Percentiles rank a stretch among this genome's conserved stretches.
phyloP scores from a whole-genome alignment of 257 asterid genomes.

The Gentiana straminea region DNA sequence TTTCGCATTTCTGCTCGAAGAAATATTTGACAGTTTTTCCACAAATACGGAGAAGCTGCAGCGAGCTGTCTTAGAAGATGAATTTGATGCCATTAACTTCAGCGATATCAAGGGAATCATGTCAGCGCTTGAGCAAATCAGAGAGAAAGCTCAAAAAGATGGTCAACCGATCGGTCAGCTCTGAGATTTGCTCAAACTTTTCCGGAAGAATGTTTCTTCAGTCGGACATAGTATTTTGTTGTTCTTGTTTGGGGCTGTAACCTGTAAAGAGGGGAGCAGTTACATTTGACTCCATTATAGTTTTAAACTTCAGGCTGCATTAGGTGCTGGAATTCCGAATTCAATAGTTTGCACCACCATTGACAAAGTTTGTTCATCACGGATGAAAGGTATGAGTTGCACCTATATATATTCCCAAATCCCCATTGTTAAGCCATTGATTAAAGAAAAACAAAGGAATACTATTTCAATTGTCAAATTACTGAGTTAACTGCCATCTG shows the following conservation, averaged over 20 bases:
- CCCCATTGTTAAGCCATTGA: neutral
- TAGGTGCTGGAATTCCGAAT: slow-evolving; percentile 84
- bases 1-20: no score
- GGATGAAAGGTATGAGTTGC: slow-evolving; percentile 75
- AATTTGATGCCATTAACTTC: slow-evolving; percentile 5
- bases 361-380: slow-evolving; percentile 92
- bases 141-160: slow-evolving; percentile 74
- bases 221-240: no score
- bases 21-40: no score
- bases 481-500: no score
- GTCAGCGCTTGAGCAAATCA: slow-evolving; percentile 85
- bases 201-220: no score
- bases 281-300: no score
- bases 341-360: slow-evolving; percentile 80
- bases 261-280: no score
- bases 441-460: neutral
- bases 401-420: neutral
- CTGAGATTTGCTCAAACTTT: no score
- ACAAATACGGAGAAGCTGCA: no score
- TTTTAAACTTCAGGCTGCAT: slow-evolving; percentile 60
- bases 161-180: slow-evolving; percentile 30
- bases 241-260: no score
- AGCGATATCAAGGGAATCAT: slow-evolving; percentile 77
- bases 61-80: neutral
- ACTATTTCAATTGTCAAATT: neutral